phyloP scores from a whole-genome alignment of 2,329 filamentous ascomycete species.

The Huntiella decipiens region DNA sequence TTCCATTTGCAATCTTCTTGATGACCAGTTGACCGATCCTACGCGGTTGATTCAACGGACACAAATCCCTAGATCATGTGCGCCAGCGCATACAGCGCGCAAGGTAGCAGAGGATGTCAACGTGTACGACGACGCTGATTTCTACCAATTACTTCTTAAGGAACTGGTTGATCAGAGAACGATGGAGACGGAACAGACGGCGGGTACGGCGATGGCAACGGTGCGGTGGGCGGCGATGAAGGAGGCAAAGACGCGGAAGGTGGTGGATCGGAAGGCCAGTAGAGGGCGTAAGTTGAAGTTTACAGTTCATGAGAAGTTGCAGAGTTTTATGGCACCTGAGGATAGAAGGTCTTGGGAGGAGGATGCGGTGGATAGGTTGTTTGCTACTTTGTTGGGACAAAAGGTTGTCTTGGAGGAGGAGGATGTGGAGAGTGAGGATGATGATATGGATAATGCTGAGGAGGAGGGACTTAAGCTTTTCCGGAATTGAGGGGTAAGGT shows the following conservation, averaged over 20 bases:
- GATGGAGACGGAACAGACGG: conserved; percentile 38
- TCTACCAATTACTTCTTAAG: conserved; percentile 84
- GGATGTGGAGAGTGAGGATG: conserved; percentile 30
- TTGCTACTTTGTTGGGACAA: conserved; percentile 53
- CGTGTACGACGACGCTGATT: conserved; percentile 85
- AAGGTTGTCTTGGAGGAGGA: conserved; percentile 46
- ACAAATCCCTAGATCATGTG: conserved; percentile 55
- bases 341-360: conserved; percentile 65
- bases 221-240: conserved; percentile 47
- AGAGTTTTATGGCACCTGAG: conserved; percentile 94
- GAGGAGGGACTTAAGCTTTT: conserved; percentile 36
- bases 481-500: conserved; percentile 18
- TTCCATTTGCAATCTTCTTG: conserved; percentile 46
- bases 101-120: conserved; percentile 37
- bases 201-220: conserved; percentile 38
- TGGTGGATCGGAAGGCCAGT: conserved; percentile 82
- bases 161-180: conserved; percentile 82
- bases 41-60: conserved; percentile 53
- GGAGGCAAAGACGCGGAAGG: conserved; percentile 59
- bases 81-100: conserved; percentile 44
- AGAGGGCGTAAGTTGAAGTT: conserved; percentile 90
- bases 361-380: conserved; percentile 58
- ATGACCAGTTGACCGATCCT: conserved; percentile 45
- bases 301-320: conserved; percentile 88
- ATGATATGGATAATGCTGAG: conserved; percentile 31